phyloP scores from a whole-genome alignment of 1,139 yeast genomes.

The Suhomyces bolitotheri region DNA sequence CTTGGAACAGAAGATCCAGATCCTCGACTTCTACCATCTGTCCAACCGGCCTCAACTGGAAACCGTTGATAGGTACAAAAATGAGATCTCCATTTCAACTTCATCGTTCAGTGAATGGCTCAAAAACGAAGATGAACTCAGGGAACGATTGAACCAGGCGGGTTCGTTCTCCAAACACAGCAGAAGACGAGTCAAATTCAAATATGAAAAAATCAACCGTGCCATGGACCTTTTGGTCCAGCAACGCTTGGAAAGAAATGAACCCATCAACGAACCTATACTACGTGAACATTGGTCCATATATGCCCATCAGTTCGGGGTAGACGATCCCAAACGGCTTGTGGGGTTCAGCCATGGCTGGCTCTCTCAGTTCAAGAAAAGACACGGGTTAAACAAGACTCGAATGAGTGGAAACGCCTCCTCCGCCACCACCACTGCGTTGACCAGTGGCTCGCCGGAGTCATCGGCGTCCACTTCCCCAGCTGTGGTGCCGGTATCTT shows the following conservation, averaged over 20 bases:
- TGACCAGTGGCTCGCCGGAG: slow-evolving; percentile 3
- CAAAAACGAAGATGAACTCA: slow-evolving; percentile 50
- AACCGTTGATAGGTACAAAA: slow-evolving; percentile 53
- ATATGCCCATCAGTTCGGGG: slow-evolving; percentile 57
- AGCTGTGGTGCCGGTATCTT: slow-evolving; percentile 10
- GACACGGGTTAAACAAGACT: slow-evolving; percentile 52
- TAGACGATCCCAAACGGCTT: slow-evolving; percentile 58
- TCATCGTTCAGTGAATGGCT: slow-evolving; percentile 63
- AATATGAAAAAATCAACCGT: slow-evolving; percentile 56
- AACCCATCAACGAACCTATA: slow-evolving; percentile 55
- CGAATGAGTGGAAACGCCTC: slow-evolving; percentile 28
- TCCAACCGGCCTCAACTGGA: slow-evolving; percentile 57
- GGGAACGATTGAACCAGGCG: slow-evolving; percentile 42
- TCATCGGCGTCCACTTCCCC: slow-evolving; percentile 12
- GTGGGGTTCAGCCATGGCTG: slow-evolving; percentile 61
- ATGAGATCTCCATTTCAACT: slow-evolving; percentile 53
- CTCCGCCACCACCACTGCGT: slow-evolving; percentile 6
- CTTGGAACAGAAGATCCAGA: slow-evolving; percentile 56
- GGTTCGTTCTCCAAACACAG: slow-evolving; percentile 43
- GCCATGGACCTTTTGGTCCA: slow-evolving; percentile 59
- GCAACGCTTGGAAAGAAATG: slow-evolving; percentile 41
- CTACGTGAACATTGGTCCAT: slow-evolving; percentile 57
- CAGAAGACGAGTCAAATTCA: slow-evolving; percentile 51
- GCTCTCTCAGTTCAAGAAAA: slow-evolving; percentile 58
- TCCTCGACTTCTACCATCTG: slow-evolving; percentile 51